Percentiles rank a stretch among this genome's conserved stretches.
These are phyloP conservation scores for Plasmodium cynomolgi DNA, from an alignment of 169 alveolate genomes.

Conservation along the genomic window DNA sequence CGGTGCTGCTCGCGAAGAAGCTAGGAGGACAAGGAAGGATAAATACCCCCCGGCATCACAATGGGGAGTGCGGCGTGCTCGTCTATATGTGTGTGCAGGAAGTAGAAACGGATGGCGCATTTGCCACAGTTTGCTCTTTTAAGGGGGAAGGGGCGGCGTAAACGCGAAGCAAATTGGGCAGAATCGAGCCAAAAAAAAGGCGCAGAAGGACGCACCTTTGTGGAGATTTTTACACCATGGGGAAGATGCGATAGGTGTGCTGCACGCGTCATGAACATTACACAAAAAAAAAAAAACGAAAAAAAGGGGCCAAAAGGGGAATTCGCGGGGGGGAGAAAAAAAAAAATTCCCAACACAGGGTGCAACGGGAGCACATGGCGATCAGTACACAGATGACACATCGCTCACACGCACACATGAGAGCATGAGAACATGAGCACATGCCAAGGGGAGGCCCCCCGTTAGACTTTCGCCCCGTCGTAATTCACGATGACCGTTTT, in stretches of 20 bases:
- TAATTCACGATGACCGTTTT: constrained; percentile 37
- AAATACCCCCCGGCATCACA: neutral
- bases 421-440: neutral
- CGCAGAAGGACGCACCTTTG: neutral
- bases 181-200: neutral
- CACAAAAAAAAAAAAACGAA: constrained; percentile 5
- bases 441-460: neutral
- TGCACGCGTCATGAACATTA: neutral
- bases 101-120: neutral
- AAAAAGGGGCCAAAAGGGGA: neutral
- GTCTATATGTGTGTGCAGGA: neutral
- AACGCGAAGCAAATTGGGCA: neutral
- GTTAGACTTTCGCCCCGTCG: neutral
- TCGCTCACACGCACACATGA: neutral
- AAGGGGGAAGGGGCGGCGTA: neutral
- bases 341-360: neutral
- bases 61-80: neutral
- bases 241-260: neutral
- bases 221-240: neutral
- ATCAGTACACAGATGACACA: neutral
- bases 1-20: neutral
- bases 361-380: neutral
- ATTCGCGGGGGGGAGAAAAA: neutral
- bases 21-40: neutral
- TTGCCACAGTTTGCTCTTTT: neutral